Base-by-base conservation (phyloP, 345 rosid genomes). In the Carallia brachiata region DNA sequence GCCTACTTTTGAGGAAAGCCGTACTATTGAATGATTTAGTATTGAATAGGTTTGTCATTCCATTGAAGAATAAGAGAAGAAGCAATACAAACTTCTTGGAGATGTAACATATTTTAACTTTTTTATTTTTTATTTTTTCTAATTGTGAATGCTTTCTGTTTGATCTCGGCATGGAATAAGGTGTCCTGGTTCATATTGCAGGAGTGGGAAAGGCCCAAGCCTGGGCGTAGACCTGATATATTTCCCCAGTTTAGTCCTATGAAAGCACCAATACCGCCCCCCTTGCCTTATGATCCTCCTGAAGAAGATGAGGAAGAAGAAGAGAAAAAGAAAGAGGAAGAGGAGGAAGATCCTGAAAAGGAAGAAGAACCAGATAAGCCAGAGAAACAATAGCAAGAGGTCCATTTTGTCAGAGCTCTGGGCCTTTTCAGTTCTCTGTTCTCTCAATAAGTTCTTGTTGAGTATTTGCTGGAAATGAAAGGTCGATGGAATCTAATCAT, bases 151-250 rank as follows among this genome's bases (percentile, higher is more conserved):
- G 27, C 19, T 37, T 36, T 2, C 48, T 67, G 30, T 69, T 62
- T 39, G 40, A 40, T 27, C 10, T 56, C 6, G 7, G 1, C 59
- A 52, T 53, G 18, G 60, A 62, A 52, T 69, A 59, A 70, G 40
- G 34, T 18, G 17, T 61, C n/a, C 30, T 39, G 62, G 59, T 82
- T 31, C 18, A 5, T 52, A 40, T 81, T 70, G 59, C 78, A 88
- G 91, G 96, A 90, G 57, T 86, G 93, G 96, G 87, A 86, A 64
- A 84, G 84, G 73, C 92, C 89, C 9, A 88, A 85, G 75, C 92
- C 96, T 17, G 92, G 86, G 58, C 84, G 93, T 65, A 86, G 96
- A 64, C 87, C 89, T 64, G 93, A 90, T 52, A 86, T 85, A 67
- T 86, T 88, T 50, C 93, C 96, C 0, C 85, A 88, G 69, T 90